Conservation (phyloP, 768 basidiomycete species). For the Panaeolus papilionaceus region DNA sequence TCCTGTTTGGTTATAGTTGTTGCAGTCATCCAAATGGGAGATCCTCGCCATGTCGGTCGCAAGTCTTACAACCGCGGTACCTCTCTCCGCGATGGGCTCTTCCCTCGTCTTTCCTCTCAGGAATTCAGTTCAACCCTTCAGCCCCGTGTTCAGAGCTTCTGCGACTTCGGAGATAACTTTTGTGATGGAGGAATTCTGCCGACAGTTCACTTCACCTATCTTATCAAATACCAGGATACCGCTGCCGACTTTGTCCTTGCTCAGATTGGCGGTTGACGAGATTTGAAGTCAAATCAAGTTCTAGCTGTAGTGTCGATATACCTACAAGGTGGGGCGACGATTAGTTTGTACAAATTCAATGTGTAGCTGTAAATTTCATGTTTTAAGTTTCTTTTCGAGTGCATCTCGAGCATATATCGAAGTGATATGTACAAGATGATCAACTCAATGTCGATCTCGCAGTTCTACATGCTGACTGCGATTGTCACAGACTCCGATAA, state of each 20-base stretch:
- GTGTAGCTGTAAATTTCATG: no score
- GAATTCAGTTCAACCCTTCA: slow-evolving; percentile 28
- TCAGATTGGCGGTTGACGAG: slow-evolving; percentile 32
- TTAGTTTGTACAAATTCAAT: no score
- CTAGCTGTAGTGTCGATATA: no score
- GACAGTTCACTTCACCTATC: slow-evolving; percentile 15
- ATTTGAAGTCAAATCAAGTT: not conserved
- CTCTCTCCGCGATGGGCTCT: slow-evolving; percentile 27
- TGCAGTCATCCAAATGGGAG: slow-evolving; percentile 28
- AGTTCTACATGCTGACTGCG: no score
- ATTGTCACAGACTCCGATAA: no score
- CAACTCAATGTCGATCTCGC: no score
- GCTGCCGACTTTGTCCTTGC: slow-evolving; percentile 34
- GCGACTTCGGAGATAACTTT: slow-evolving; percentile 32
- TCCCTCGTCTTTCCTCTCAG: slow-evolving; percentile 29
- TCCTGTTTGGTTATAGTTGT: slow-evolving; percentile 20
- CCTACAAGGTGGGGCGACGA: no score
- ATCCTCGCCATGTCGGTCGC: slow-evolving; percentile 25
- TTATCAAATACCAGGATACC: slow-evolving; percentile 32
- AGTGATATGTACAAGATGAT: no score
- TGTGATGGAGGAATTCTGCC: slow-evolving; percentile 23
- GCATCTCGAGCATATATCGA: no score
- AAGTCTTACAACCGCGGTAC: slow-evolving; percentile 35
- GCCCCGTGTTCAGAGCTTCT: slow-evolving; percentile 26
- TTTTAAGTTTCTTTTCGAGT: no score